phyloP scores from a whole-genome alignment of 2,329 filamentous ascomycete species.

The Dryadomyces quercivorus region DNA sequence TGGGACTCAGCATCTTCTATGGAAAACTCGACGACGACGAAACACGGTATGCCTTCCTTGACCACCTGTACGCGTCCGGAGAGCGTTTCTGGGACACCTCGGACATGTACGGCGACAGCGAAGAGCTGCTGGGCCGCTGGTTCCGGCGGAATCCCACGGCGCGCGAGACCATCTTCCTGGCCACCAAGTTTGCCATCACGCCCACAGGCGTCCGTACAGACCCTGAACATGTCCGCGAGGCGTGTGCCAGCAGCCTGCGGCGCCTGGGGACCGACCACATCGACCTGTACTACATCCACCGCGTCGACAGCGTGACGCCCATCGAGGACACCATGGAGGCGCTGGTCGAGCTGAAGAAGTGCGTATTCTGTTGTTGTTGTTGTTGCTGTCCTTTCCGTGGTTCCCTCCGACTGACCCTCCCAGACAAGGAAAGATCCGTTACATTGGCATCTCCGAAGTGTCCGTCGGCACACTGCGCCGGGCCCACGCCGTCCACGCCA shows the following conservation, averaged over 20 bases:
- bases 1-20: conserved; percentile 22
- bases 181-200: conserved; percentile 13
- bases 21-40: conserved; percentile 18
- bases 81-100: conserved; percentile 29
- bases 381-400: not conserved
- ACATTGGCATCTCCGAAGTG: conserved; percentile 43
- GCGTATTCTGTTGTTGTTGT: not conserved
- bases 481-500: conserved; percentile 35
- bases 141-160: conserved; percentile 26
- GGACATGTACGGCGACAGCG: conserved; percentile 30
- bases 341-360: conserved; percentile 30
- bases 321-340: conserved; percentile 34
- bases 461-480: conserved; percentile 36
- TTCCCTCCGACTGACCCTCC: not conserved
- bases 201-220: conserved; percentile 15
- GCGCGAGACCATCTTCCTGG: conserved; percentile 29
- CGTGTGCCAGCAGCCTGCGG: conserved; percentile 24
- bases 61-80: not conserved
- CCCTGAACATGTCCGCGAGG: conserved; percentile 15
- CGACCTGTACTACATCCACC: conserved; percentile 42
- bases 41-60: conserved; percentile 20
- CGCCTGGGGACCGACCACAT: conserved; percentile 37
- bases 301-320: conserved; percentile 30
- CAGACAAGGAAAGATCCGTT: conserved; percentile 39
- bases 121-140: conserved; percentile 31